These are phyloP conservation scores for Pholiota conissans DNA, from an alignment of 768 basidiomycete genomes.

Conservation along the genomic window DNA sequence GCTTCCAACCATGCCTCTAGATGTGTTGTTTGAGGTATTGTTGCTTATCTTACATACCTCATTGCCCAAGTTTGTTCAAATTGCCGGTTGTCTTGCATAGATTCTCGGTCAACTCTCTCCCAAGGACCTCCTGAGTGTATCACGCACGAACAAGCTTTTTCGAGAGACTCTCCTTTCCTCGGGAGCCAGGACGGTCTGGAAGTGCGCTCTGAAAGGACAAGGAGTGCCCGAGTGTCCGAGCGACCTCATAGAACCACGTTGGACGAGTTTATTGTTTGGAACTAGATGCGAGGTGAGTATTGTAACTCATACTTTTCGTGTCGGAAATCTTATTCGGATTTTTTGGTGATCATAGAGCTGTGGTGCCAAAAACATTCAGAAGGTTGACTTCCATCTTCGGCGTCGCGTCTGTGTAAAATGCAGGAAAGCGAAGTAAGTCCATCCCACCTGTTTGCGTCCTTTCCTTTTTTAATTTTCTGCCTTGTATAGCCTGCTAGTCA, in stretches of 20 bases:
- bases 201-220: slow-evolving; percentile 12
- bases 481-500: slow-evolving; percentile 25
- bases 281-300: slow-evolving; percentile 16
- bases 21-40: slow-evolving; percentile 24
- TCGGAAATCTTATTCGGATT: neutral
- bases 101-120: slow-evolving; percentile 21
- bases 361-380: slow-evolving; percentile 12
- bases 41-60: too few relatives aligned
- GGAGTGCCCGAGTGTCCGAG: slow-evolving; percentile 22
- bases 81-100: slow-evolving; percentile 8
- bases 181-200: slow-evolving; percentile 25
- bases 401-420: slow-evolving; percentile 26
- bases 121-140: slow-evolving; percentile 24
- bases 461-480: neutral
- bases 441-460: neutral
- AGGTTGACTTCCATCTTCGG: slow-evolving; percentile 25
- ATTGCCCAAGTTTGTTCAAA: too few relatives aligned
- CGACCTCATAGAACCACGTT: slow-evolving; percentile 24
- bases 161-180: slow-evolving; percentile 17
- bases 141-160: slow-evolving; percentile 23
- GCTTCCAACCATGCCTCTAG: slow-evolving; percentile 25
- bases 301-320: too few relatives aligned
- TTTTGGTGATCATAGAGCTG: slow-evolving; percentile 4
- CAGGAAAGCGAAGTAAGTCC: slow-evolving; percentile 27
- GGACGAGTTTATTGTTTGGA: slow-evolving; percentile 26